A percentile compares a stretch with the other conserved stretches of the same genome.
Evolutionary conservation across 2,329 filamentous ascomycete species (phyloP).

Genomic region (Aspergillus amoenus): DNA sequence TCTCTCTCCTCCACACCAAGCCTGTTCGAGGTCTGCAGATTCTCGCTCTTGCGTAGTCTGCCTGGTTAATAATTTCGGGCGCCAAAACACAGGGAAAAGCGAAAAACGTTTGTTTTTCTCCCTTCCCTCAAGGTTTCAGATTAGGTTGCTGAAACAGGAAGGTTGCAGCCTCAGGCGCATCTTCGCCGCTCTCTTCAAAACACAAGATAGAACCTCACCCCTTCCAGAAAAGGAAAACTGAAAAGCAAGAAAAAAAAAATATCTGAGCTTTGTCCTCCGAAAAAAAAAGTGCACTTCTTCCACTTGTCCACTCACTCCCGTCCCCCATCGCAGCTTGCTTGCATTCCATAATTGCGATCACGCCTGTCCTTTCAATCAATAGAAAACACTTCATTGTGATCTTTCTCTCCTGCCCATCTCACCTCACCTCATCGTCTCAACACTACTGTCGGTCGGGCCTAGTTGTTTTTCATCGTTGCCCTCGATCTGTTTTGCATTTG

Average conservation of each 20-base stretch:
- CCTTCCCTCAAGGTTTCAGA: conserved; percentile 17
- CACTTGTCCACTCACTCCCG: conserved; percentile 20
- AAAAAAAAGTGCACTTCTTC: conserved; percentile 16
- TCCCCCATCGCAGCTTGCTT: conserved; percentile 10
- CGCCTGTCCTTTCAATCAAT: conserved; percentile 16
- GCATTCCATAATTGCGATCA: conserved; percentile 16
- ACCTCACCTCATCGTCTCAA: not conserved
- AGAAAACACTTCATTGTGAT: conserved; percentile 41
- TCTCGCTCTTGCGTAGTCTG: conserved; percentile 18
- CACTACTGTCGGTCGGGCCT: conserved; percentile 5
- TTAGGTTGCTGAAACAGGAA: conserved; percentile 25
- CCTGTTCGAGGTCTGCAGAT: conserved; percentile 18
- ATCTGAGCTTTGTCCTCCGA: conserved; percentile 11
- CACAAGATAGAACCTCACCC: conserved; percentile 27
- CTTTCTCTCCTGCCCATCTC: conserved; percentile 27
- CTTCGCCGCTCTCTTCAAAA: conserved; percentile 23
- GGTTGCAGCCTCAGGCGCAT: conserved; percentile 25
- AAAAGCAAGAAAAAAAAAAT: conserved; percentile 22
- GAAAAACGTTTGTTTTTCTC: conserved; percentile 14
- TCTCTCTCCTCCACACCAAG: conserved; percentile 24
- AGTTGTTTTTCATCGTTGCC: not conserved
- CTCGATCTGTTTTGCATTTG: not conserved
- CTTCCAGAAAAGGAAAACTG: conserved; percentile 21
- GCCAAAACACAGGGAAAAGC: conserved; percentile 16
- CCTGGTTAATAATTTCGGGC: conserved; percentile 17